Evolutionary conservation across 495 filamentous ascomycete species (phyloP), one percentile per base, ranked within the genome.

Genomic region (Penicillium psychrofluorescens): DNA sequence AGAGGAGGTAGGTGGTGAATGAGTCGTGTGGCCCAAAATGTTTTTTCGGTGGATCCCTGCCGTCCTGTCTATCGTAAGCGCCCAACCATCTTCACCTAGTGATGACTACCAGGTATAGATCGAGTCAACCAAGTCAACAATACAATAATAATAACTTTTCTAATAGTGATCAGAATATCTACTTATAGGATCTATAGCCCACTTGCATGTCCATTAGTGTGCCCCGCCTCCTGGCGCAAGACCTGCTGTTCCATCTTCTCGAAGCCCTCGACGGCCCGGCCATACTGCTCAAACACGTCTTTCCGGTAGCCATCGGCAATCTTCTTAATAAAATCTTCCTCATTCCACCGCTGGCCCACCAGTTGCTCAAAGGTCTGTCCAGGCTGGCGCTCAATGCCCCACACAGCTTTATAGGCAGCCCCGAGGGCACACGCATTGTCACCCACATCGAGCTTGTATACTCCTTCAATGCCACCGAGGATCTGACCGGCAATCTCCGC

Each of bases 401-500:
- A 98, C 0, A 90, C 83, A 38, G 92, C 91, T 67, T 95, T 95
- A 61, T 98, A 95, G n/a, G 91, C 92, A 12, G 88, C 89, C 9
- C 90, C 92, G 8, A 98, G 64, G 13, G 90, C 92, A 63, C 92
- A 98, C 28, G 92, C 90, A 66, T 95, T 95, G 6, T 90, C 88
- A n/a, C 91, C 90, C 15, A 96, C 84, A 62, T 97, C 90, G 3
- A 98, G 77, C 64, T 81, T 81, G 57, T 86, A 98, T 12, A 97
- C 85, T 8, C 92, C 92, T 41, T 97, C 92, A 5, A 71, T 72
- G 6, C 89, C 86, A 15, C 92, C 92, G 3, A 98, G 77, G 7
- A 96, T 86, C 56, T 95, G 82, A 10, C 88, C 92, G 6, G 86
- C 77, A 16, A 89, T 71, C 35, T 80, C 66, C 8, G 86, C 83